Percentiles rank a stretch among this genome's conserved stretches.
These are phyloP conservation scores for Thamnidium elegans DNA, from an alignment of 192 early-diverging fungal genomes.

Conservation along the genomic window DNA sequence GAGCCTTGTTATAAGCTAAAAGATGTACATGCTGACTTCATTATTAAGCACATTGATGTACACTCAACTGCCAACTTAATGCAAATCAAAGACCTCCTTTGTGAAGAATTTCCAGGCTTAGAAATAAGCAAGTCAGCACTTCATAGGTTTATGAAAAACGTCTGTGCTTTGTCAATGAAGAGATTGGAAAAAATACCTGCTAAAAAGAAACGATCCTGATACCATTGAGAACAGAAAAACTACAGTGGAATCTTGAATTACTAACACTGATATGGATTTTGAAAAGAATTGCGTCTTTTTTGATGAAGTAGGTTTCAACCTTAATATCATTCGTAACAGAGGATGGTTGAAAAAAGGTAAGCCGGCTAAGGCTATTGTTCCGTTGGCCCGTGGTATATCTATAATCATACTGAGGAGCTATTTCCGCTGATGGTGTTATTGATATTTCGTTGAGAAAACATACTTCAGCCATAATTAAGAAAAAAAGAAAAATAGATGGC, in stretches of 20 bases:
- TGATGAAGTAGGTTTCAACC: slow-evolving; percentile 29
- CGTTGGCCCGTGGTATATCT: not conserved
- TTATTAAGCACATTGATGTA: not conserved
- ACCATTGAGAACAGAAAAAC: not conserved
- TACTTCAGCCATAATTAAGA: not conserved
- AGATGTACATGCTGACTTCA: too few species aligned
- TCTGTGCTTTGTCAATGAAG: not conserved
- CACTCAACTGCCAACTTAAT: not conserved
- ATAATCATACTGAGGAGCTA: slow-evolving; percentile 13
- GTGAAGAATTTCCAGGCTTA: not conserved
- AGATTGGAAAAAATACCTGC: not conserved
- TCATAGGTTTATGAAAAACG: not conserved
- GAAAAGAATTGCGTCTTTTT: slow-evolving; percentile 27
- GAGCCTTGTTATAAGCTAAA: too few species aligned
- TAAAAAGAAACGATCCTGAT: not conserved
- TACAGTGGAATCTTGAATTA: not conserved
- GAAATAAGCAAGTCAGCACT: not conserved
- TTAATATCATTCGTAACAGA: slow-evolving; percentile 13
- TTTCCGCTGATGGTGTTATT: slow-evolving; percentile 10
- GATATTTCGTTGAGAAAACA: slow-evolving; percentile 21
- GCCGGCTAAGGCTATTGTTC: slow-evolving; percentile 7
- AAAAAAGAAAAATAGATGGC: slow-evolving; percentile 26
- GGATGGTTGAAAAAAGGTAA: slow-evolving; percentile 11
- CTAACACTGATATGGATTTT: slow-evolving; percentile 15
- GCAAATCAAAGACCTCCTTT: not conserved